Base-by-base conservation (phyloP, 2,329 filamentous ascomycete genomes). In the Tolypocladium paradoxum region DNA sequence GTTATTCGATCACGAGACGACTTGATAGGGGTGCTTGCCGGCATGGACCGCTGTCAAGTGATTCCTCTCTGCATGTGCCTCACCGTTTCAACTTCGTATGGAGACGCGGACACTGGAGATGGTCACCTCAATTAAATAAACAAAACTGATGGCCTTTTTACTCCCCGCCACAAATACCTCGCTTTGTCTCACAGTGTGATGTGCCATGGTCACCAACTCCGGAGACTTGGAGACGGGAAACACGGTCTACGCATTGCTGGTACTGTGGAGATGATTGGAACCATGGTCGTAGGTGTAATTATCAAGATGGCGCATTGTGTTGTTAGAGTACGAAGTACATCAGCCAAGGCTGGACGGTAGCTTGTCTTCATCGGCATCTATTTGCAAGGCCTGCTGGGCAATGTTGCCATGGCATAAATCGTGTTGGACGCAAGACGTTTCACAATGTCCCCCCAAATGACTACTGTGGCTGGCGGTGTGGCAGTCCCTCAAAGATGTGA, bases 1-100 rank as follows among this genome's bases (percentile, higher is more conserved):
- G 58, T 64, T 60, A 64, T 64, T 60, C 58, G 62, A 66, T 61
- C 22, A 64, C 59, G 63, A 65, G 61, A 63, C 60, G 59, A 64
- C 58, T 60, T 60, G 53, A 57, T 57, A 61, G 58, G 50, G 24
- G 52, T 18, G 22, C 37, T 48, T 37, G 31, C 34, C 14, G 31
- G 24, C 54, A 47, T 52, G 20, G 50, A 48, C 55, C 38, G 54
- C 53, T 55, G 53, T 20, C 51, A 53, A 49, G 56, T 57, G 55
- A 57, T 60, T 56, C 60, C 57, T 64, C 55, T 60, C 56, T 57
- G 55, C 60, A 54, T 54, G 55, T 55, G 58, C 58, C 55, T 53
- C 61, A 58, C 49, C 34, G 47, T 43, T 38, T 37, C 48, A 31
- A 37, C 22, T 48, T 35, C 50, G 16, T 34, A 24, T 31, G 12